These are phyloP conservation scores for Hyparrhenia diplandra DNA, from an alignment of 176 grass and related monocot genomes.

Conservation along the genomic window DNA sequence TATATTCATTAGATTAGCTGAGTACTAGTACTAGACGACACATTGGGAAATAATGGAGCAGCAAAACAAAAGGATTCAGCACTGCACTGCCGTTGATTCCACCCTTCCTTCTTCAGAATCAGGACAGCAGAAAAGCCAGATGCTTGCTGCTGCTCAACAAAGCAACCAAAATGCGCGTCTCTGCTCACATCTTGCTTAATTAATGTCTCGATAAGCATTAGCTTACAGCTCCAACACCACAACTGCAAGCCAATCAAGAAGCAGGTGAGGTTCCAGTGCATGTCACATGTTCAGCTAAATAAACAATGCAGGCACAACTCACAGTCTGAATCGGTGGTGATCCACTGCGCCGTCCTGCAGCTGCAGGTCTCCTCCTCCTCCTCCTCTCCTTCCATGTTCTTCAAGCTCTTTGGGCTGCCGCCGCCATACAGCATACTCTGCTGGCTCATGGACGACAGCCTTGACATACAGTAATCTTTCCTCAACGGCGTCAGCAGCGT, in stretches of 20 bases:
- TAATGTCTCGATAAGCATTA: neutral
- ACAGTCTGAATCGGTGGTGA: constrained; percentile 62
- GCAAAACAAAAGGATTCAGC: neutral
- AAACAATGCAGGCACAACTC: neutral
- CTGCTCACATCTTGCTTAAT: neutral
- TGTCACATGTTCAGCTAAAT: neutral
- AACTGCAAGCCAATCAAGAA: constrained; percentile 19
- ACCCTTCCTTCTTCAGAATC: neutral
- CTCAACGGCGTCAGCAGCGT: constrained; percentile 30
- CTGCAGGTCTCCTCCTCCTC: neutral
- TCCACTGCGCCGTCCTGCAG: constrained; percentile 43
- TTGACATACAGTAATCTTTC: constrained; percentile 13
- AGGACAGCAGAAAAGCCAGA: neutral
- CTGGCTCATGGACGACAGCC: constrained; percentile 41
- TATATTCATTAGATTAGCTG: neutral
- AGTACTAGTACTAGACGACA: neutral
- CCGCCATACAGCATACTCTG: constrained; percentile 1
- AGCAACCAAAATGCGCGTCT: neutral
- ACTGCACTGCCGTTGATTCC: neutral
- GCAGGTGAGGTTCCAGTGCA: neutral
- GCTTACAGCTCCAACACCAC: constrained; percentile 46
- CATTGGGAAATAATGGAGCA: neutral
- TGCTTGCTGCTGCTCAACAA: neutral
- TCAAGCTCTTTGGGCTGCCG: neutral
- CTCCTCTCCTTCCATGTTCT: constrained; percentile 5